Conservation (phyloP, 768 basidiomycete species). For the Lactifluus echinatus region DNA sequence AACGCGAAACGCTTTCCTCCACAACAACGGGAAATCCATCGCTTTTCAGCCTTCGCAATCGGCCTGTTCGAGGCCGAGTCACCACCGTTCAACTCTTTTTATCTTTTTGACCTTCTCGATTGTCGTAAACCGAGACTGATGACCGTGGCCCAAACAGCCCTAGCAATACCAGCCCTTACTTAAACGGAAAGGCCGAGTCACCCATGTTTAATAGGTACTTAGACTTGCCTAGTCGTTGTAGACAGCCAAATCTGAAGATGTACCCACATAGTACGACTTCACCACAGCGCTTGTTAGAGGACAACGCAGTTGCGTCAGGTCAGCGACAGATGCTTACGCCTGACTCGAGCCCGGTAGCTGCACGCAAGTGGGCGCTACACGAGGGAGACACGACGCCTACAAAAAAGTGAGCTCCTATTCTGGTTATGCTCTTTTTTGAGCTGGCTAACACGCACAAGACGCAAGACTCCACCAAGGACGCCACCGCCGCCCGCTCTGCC, state of each 20-base stretch:
- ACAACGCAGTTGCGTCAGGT: background rate
- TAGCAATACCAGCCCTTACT: slow-evolving; percentile 11
- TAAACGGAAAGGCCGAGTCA: slow-evolving; percentile 14
- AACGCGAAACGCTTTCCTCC: background rate
- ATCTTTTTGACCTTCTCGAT: background rate
- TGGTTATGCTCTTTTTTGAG: background rate
- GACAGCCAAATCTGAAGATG: background rate
- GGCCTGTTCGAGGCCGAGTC: background rate
- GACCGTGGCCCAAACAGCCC: slow-evolving; percentile 2
- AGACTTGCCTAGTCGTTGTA: background rate
- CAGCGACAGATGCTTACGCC: slow-evolving; percentile 17
- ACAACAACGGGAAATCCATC: background rate
- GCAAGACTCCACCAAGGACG: slow-evolving; percentile 6
- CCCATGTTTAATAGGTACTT: slow-evolving; percentile 5
- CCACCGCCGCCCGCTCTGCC: background rate
- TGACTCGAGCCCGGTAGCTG: slow-evolving; percentile 15
- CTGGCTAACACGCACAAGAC: slow-evolving; percentile 7
- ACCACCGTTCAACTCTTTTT: background rate
- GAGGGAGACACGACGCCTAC: slow-evolving; percentile 13
- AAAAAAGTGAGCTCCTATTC: slow-evolving; percentile 7
- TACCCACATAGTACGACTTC: background rate
- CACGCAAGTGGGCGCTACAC: slow-evolving; percentile 13
- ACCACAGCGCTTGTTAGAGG: background rate
- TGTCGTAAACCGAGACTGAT: background rate
- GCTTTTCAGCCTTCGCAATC: background rate